These are phyloP conservation scores for Mixia osmundae DNA, from an alignment of 1,284 basidiomycete species.

Conservation along the genomic window DNA sequence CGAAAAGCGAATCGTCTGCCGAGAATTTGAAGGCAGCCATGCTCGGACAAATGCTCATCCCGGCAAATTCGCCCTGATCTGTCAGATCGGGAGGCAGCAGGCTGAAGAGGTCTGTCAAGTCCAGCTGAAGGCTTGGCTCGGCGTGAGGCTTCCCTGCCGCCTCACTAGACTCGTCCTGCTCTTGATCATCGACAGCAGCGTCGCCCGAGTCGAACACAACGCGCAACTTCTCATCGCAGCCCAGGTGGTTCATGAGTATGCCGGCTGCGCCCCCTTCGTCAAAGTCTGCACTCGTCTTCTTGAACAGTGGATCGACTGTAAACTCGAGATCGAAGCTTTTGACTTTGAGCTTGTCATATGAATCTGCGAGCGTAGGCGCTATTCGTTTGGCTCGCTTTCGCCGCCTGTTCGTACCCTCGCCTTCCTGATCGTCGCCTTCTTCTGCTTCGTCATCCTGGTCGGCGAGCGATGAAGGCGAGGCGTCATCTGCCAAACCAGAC, in stretches of 20 bases:
- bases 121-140: too few relatives aligned
- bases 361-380: conserved; percentile 52
- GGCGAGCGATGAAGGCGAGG: neutral
- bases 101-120: conserved; percentile 26
- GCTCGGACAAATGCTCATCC: conserved; percentile 52
- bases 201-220: conserved; percentile 92
- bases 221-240: conserved; percentile 48
- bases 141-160: conserved; percentile 26
- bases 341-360: conserved; percentile 50
- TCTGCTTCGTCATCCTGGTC: conserved; percentile 31
- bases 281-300: conserved; percentile 93
- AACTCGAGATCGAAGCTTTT: conserved; percentile 78
- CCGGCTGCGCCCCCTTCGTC: conserved; percentile 95
- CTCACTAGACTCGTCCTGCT: conserved; percentile 23
- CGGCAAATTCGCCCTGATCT: conserved; percentile 34
- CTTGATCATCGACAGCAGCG: conserved; percentile 30
- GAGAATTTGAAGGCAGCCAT: conserved; percentile 53
- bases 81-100: conserved; percentile 46
- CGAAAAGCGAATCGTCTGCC: neutral
- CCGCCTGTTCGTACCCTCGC: conserved; percentile 28
- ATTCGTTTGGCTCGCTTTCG: conserved; percentile 30
- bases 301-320: conserved; percentile 86
- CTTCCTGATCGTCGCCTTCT: conserved; percentile 27
- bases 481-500: conserved; percentile 52
- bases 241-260: conserved; percentile 66